Base-by-base conservation (phyloP, 2,329 filamentous ascomycete genomes). In the Penicillium brevicompactum region DNA sequence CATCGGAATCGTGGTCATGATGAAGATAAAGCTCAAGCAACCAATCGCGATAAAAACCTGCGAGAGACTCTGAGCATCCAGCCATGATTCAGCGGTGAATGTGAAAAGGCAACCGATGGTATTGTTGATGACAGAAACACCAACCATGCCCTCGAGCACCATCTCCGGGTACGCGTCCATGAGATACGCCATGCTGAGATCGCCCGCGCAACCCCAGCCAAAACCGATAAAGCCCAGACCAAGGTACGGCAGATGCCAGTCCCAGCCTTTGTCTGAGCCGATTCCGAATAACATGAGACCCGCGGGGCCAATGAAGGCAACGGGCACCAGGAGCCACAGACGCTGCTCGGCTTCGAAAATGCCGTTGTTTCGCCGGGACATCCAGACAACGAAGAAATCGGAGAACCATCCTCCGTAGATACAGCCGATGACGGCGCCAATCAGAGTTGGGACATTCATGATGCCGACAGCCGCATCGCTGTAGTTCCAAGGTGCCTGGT, bases 221-320 rank as follows among this genome's bases (percentile, higher is more conserved):
- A 85, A 85, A 4, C 83, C 83, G 27, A 84, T 84, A 59, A 84
- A 79, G 3, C 80, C 83, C 0, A 85, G 70, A 1, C 81, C 83
- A 13, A 85, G 71, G 51, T 85, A 85, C 0, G 82, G 79, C 8
- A 72, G 72, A 1, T 78, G 80, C 82, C 82, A 84, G 34, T 67
- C 59, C 81, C 79, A 83, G 1, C 77, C 79, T 37, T 79, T 71
- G 9, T 71, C 76, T 2, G 79, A 80, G 0, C 80, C 80, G 37
- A 84, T 79, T 5, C 81, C 81, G 40, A 84, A 84, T 0, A 84
- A 69, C 68, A 80, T 78, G 63, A 84, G 75, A 9, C 81, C 82
- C 3, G 76, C 70, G 0, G 81, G 81, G 37, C 80, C 81, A 45
- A 84, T 73, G 32, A 81, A 58, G 0, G 79, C 73, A n/a, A 79